Base-by-base conservation (phyloP, 148 eudicot genomes). In the Rhododendron ferrugineum region DNA sequence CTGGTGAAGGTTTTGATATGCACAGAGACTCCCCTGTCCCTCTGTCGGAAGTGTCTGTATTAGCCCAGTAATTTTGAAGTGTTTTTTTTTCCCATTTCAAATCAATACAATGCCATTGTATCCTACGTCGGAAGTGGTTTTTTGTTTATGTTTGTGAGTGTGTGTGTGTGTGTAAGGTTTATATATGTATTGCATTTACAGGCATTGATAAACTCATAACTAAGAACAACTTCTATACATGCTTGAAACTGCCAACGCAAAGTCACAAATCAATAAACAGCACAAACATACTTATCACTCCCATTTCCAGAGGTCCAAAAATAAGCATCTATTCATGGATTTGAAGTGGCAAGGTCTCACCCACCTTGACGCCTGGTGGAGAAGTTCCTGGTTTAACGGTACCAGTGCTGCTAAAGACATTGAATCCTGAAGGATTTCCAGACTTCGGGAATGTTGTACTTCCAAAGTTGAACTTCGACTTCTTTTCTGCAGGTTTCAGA, bases 401-500 rank as follows among this genome's bases (percentile, higher is more conserved):
- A 8, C 34, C 47, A n/a, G 56, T 78, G 56, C 81, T 78, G 81
- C 36, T 18, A n/a, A 46, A 78, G 52, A 47, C 34, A n/a, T 46
- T 81, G 75, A 86, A 78, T 66, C 89, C 91, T 79, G 40, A 34
- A 28, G 82, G 60, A 34, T 30, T 78, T 78, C 81, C 81, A 78
- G 81, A 52, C 88, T 90, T 91, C 30, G 92, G 58, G 68, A 89
- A 86, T 26, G 88, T 81, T 36, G 89, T 84, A 86, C 91, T 90
- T 58, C 94, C 93, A 82, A 92, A 91, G 75, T 73, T 89, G 84
- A 88, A 89, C 82, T 68, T 92, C n/a, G 90, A 44, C 82, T 90
- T 92, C 91, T 88, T 92, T 86, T 91, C 93, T 16, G 93, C 93
- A 9, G 93, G 94, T 91, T 92, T 92, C 60, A 92, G 44, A 84